phyloP scores from a whole-genome alignment of 2,329 filamentous ascomycete species.

The Botrytis pseudocinerea region DNA sequence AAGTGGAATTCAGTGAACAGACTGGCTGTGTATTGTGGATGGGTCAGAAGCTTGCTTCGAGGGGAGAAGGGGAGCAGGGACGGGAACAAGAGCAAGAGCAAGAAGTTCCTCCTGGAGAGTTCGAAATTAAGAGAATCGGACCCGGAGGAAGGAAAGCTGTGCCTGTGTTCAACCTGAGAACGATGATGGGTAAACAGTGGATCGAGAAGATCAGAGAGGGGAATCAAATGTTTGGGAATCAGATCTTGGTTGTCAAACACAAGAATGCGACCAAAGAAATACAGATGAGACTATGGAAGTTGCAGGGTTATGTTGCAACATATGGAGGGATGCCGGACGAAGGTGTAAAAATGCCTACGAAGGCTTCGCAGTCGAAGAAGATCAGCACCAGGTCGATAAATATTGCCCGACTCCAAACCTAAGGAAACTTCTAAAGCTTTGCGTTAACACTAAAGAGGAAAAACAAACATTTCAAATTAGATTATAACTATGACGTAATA shows the following conservation, averaged over 20 bases:
- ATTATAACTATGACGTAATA: background rate
- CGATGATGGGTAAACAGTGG: slow-evolving; percentile 53
- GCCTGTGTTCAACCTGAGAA: slow-evolving; percentile 54
- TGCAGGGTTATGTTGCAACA: slow-evolving; percentile 55
- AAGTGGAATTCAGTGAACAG: slow-evolving; percentile 43
- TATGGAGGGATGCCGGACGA: background rate
- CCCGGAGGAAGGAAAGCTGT: slow-evolving; percentile 39
- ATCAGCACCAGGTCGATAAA: background rate
- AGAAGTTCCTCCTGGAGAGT: slow-evolving; percentile 40
- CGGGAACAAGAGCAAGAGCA: slow-evolving; percentile 25
- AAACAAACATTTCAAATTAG: background rate
- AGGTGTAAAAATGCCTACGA: background rate
- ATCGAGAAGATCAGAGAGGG: slow-evolving; percentile 44
- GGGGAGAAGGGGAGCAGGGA: background rate
- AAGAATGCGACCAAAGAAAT: slow-evolving; percentile 47
- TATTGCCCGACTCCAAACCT: background rate
- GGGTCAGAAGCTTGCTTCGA: slow-evolving; percentile 23
- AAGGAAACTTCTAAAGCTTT: background rate
- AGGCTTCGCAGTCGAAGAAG: background rate
- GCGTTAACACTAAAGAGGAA: background rate
- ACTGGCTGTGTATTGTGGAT: slow-evolving; percentile 36
- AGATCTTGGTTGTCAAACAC: slow-evolving; percentile 45
- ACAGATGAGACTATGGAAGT: slow-evolving; percentile 56
- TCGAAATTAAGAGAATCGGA: slow-evolving; percentile 49
- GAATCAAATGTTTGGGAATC: slow-evolving; percentile 37